Percentiles rank a stretch among this genome's conserved stretches.
Evolutionary conservation across 2,329 filamentous ascomycete species (phyloP).

Genomic region (Microdochium paspali): DNA sequence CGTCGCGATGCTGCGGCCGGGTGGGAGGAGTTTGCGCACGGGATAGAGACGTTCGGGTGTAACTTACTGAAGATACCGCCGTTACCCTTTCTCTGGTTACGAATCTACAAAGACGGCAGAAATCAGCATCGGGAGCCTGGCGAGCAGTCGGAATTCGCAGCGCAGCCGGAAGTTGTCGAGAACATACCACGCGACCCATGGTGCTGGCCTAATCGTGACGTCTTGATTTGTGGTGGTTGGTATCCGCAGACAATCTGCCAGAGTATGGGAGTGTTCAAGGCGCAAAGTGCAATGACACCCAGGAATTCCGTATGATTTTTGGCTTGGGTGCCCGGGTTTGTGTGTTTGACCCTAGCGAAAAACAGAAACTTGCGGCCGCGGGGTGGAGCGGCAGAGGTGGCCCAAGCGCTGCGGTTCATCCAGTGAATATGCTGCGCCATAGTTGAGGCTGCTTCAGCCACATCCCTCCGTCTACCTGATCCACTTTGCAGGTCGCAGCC

Average conservation of each 20-base stretch:
- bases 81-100: slow-evolving; percentile 55
- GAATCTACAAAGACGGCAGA: slow-evolving; percentile 32
- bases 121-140: slow-evolving; percentile 4
- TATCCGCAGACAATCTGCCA: slow-evolving; percentile 1
- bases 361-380: background rate
- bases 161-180: background rate
- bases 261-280: background rate
- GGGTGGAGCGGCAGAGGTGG: background rate
- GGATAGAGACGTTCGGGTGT: slow-evolving; percentile 8
- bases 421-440: background rate
- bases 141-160: background rate
- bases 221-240: slow-evolving; percentile 16
- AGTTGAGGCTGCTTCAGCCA: background rate
- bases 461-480: too few relatives aligned
- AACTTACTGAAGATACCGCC: slow-evolving; percentile 45
- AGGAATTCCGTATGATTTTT: background rate
- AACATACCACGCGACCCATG: slow-evolving; percentile 27
- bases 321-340: background rate
- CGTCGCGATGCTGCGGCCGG: background rate
- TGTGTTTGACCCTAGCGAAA: background rate
- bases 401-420: background rate
- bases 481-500: too few relatives aligned
- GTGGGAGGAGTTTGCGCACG: background rate
- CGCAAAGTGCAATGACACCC: background rate
- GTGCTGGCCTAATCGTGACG: slow-evolving; percentile 23